phyloP scores from a whole-genome alignment of 2,329 filamentous ascomycete species.

The Aspergillus sp. region DNA sequence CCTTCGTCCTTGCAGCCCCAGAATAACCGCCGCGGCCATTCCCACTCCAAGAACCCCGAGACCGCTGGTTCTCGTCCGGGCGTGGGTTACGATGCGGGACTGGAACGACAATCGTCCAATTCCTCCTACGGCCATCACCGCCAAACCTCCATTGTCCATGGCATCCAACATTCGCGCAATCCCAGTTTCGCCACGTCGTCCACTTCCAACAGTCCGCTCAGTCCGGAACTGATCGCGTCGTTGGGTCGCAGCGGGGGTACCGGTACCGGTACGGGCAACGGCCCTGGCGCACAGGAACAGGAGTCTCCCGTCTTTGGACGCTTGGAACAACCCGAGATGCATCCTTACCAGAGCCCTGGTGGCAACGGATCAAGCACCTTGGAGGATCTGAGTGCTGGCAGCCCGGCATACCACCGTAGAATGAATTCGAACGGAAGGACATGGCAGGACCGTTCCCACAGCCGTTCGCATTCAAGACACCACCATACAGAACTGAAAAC shows the following conservation, averaged over 20 bases:
- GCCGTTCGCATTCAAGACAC: constrained; percentile 67
- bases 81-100: constrained; percentile 28
- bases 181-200: constrained; percentile 63
- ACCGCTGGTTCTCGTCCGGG: constrained; percentile 25
- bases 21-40: constrained; percentile 29
- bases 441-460: constrained; percentile 63
- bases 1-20: constrained; percentile 30
- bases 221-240: constrained; percentile 73
- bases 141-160: constrained; percentile 95
- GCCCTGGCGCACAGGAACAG: constrained; percentile 40
- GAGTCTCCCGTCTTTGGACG: constrained; percentile 30
- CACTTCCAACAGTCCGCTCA: constrained; percentile 69
- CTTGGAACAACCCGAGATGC: constrained; percentile 26
- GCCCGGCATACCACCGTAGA: constrained; percentile 25
- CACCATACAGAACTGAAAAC: constrained; percentile 72
- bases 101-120: constrained; percentile 37
- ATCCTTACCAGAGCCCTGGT: constrained; percentile 23
- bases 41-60: constrained; percentile 37
- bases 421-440: constrained; percentile 56
- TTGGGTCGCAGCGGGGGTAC: constrained; percentile 43
- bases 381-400: constrained; percentile 29
- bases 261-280: neutral
- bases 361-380: constrained; percentile 34
- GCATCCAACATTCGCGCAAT: constrained; percentile 81
- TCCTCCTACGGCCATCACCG: constrained; percentile 78